A percentile compares a stretch with the other conserved stretches of the same genome.
Evolutionary conservation across 2,329 filamentous ascomycete species (phyloP).

Genomic region (Sarocladiaceae sp.): DNA sequence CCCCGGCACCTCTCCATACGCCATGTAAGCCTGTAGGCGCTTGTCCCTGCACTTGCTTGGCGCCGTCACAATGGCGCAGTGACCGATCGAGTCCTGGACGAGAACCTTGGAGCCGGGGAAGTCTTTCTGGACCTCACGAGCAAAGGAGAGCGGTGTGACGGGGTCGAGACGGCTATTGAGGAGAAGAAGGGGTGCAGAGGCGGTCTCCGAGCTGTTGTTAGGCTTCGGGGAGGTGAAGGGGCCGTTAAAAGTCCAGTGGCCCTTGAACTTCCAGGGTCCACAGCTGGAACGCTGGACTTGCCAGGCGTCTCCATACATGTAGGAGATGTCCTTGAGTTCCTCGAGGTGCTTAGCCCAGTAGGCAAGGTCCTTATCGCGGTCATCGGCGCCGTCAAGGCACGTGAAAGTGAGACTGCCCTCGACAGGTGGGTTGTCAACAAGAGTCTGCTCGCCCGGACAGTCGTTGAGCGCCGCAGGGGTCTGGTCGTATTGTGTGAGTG

Average conservation of each 20-base stretch:
- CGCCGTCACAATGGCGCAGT: slow-evolving; percentile 15
- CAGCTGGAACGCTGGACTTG: slow-evolving; percentile 23
- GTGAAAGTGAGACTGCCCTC: no score
- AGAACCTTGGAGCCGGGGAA: slow-evolving; percentile 18
- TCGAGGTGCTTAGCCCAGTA: no score
- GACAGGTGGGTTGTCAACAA: no score
- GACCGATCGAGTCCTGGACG: slow-evolving; percentile 19
- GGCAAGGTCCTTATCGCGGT: no score
- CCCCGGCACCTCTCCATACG: slow-evolving; percentile 19
- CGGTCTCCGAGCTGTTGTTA: slow-evolving; percentile 13
- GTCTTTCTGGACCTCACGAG: slow-evolving; percentile 15
- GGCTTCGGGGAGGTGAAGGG: slow-evolving; percentile 23
- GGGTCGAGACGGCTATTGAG: slow-evolving; percentile 24
- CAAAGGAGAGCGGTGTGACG: slow-evolving; percentile 34
- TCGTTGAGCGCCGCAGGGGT: no score
- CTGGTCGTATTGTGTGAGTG: no score
- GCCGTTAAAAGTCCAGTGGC: slow-evolving; percentile 33
- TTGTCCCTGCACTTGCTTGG: slow-evolving; percentile 16
- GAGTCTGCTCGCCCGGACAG: no score
- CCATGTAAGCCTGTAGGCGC: slow-evolving; percentile 7
- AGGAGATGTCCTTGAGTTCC: no score
- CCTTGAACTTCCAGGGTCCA: slow-evolving; percentile 27
- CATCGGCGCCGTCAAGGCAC: no score
- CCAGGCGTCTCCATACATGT: no score
- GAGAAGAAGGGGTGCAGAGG: slow-evolving; percentile 21